phyloP scores from a whole-genome alignment of 805 yeast genomes.

The Ogataea degrootiae region DNA sequence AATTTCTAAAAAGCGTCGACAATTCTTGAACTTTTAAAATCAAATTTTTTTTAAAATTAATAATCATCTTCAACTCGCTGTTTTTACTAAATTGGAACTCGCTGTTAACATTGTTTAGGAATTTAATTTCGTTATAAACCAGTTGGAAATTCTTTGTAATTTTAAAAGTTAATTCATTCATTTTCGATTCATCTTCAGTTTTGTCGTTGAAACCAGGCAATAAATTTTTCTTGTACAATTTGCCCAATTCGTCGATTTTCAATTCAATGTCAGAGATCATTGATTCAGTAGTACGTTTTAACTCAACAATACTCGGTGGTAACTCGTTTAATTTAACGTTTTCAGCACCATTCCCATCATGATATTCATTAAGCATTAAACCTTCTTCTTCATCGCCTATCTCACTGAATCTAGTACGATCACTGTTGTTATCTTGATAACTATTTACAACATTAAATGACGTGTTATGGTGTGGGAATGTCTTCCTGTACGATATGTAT shows the following conservation, averaged over 20 bases:
- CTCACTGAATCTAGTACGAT: conserved; percentile 27
- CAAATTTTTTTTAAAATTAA: conserved; percentile 76
- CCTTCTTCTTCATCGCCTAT: conserved; percentile 57
- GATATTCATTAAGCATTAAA: conserved; percentile 28
- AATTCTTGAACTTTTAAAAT: conserved; percentile 80
- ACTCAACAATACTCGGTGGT: conserved; percentile 77
- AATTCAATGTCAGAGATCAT: conserved; percentile 47
- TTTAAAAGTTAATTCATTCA: conserved; percentile 70
- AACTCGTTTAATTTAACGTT: conserved; percentile 53
- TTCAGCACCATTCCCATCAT: conserved; percentile 29
- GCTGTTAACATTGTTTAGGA: conserved; percentile 37
- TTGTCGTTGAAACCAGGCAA: conserved; percentile 88
- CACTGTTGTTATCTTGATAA: conserved; percentile 3
- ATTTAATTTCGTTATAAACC: conserved; percentile 72
- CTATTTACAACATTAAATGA: conserved; percentile 3
- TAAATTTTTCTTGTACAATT: conserved; percentile 72
- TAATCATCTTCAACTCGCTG: conserved; percentile 59
- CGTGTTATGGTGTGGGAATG: conserved; percentile 65
- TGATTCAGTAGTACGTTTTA: conserved; percentile 67
- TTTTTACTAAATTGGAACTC: conserved; percentile 28
- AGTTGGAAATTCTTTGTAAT: conserved; percentile 75
- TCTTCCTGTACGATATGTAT: conserved; percentile 81
- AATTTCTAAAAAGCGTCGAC: conserved; percentile 72
- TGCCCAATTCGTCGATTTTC: conserved; percentile 56
- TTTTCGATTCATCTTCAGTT: conserved; percentile 65